phyloP scores from a whole-genome alignment of 306 rosid genomes.

The Cotoneaster glaucophyllus region DNA sequence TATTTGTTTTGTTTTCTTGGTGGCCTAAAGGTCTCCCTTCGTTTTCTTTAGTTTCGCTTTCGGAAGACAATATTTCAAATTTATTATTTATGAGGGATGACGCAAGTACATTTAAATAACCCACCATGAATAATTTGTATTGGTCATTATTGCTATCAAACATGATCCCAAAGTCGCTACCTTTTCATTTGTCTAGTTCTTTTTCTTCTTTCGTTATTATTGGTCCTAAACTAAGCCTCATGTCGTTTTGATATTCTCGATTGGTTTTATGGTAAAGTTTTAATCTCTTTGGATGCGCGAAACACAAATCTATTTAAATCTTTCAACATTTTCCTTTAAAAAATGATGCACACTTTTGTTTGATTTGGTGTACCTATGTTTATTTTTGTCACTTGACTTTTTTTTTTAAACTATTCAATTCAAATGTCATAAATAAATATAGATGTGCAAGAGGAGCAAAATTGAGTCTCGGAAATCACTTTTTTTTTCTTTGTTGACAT shows the following conservation, averaged over 20 bases:
- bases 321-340: too few relatives aligned
- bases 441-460: not conserved
- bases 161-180: not conserved
- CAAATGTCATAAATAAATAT: too few relatives aligned
- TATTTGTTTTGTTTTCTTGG: not conserved
- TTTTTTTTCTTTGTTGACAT: not conserved
- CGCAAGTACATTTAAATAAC: not conserved
- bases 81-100: not conserved
- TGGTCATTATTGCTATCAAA: not conserved
- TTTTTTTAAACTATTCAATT: too few relatives aligned
- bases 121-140: not conserved
- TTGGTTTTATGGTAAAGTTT: too few relatives aligned
- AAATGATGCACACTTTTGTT: too few relatives aligned
- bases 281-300: fast-evolving
- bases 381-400: too few relatives aligned
- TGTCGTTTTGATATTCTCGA: too few relatives aligned
- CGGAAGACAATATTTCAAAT: not conserved
- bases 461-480: not conserved
- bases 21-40: not conserved
- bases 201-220: not conserved
- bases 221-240: too few relatives aligned
- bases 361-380: too few relatives aligned
- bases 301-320: too few relatives aligned
- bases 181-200: not conserved
- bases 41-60: not conserved